Evolutionary conservation across 2,329 filamentous ascomycete genomes (phyloP), one percentile per base, ranked within the genome.

Genomic region (Xylaria sp.): DNA sequence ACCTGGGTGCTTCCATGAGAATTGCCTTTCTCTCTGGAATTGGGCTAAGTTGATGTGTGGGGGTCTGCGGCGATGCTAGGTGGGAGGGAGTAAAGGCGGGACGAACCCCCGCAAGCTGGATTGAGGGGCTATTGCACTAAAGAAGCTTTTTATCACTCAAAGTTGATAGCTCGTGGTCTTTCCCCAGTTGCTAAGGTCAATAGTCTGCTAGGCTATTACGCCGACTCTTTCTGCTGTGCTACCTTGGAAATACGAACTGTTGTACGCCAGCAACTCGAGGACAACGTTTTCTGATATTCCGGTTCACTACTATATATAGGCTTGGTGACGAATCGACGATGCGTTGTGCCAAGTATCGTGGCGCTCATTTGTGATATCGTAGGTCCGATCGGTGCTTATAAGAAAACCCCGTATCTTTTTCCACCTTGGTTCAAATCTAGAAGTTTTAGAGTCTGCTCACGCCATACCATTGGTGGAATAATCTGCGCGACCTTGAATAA

Each of bases 1-100:
- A 93, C 77, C 79, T 88, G 3, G 90, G 91, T 3, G 90, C 89
- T 2, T 77, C 80, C 0, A 83, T 90, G 85, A 80, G 90, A 55
- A 77, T 87, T 4, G 86, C 86, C 8, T 92, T 91, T 69, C 75
- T 92, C 69, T 74, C 81, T 2, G 88, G 87, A 0, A 74, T 91
- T 40, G 90, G 90, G 0, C 68, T 90, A 70, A 76, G 78, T 18
- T 47, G n/a, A 47, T 21, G 44, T 23, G 44, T 21, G 44, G 18
- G 32, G 32, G 32, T 35, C 8, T 35, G 32, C 32, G 32, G 44
- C 12, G 44, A 47, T 18, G 40, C 18, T 42, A 16, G 40, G 40
- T 42, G 40, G 51, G 69, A n/a, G n/a, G n/a, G 27, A 67, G 27
- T 25, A 64, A 62, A 58, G 27, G 50, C 35, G 63, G 42, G 48